Evolutionary conservation across 495 filamentous ascomycete genomes (phyloP), one percentile per base, ranked within the genome.

Genomic region (Aspergillus homomorphus): DNA sequence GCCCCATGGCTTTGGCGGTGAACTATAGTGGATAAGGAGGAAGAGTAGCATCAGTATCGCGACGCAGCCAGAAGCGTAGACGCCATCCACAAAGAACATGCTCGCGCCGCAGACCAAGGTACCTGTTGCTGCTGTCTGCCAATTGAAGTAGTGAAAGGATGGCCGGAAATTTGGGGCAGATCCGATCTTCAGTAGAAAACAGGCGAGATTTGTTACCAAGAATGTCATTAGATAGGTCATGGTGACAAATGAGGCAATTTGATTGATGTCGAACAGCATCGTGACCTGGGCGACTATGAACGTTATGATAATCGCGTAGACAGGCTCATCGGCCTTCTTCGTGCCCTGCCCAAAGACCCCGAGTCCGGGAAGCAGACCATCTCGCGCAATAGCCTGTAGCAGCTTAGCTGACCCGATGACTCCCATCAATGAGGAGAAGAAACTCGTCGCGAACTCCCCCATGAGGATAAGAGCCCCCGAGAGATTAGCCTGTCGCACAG

Each of bases 111-210:
- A 91, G 15, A 88, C 77, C 21, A 93, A 62, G 19, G 89, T 85
- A 14, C 91, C 91, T 15, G 82, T 73, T 12, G 86, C 82, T 42
- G 91, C 91, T 23, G 90, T 94, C 65, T 89, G 80, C 89, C 89
- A 92, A 56, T 86, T 91, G 75, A 95, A 95, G 66, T 91, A 91
- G 60, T 88, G 88, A 67, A 96, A 96, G 0, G 87, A 91, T 1
- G 91, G 91, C 28, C 91, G 79, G 63, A 96, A 96, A 66, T 96
- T 96, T 8, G 91, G 91, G 1, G 91, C 91, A n/a, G 90, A 92
- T n/a, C 90, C 86, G 49, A 95, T 90, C 69, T 94, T 96, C 42
- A 96, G 74, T 1, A 95, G 75, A 64, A 95, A 95, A 66, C 90
- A 94, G 19, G 91, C 91, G 4, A 96, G 76, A 60, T 94, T 96